phyloP scores from a whole-genome alignment of 352 stramenopile genomes.

The Phytophthora kernoviae region DNA sequence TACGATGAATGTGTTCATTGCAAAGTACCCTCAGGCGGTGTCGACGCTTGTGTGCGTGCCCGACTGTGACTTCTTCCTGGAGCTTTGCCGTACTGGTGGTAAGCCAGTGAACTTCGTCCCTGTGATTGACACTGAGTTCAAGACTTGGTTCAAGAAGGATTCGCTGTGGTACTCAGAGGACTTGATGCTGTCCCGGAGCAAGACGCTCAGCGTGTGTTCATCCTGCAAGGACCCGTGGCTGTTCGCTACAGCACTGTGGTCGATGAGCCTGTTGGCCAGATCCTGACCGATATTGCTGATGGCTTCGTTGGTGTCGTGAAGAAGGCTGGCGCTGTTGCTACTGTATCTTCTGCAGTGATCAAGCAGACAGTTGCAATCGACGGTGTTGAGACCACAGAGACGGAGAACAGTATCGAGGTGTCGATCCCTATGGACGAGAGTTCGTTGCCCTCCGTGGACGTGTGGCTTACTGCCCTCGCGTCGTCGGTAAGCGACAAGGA shows the following conservation, averaged over 20 bases:
- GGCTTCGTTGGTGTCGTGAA: conserved; percentile 62
- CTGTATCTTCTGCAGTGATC: background rate
- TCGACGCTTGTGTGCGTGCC: conserved; percentile 70
- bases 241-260: conserved; percentile 78
- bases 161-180: conserved; percentile 92
- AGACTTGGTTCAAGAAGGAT: conserved; percentile 91
- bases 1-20: conserved; percentile 51
- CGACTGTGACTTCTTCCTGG: conserved; percentile 85
- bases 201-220: conserved; percentile 82
- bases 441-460: conserved; percentile 35
- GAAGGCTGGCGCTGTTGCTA: conserved; percentile 18
- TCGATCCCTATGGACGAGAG: conserved; percentile 28
- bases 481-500: conserved; percentile 41
- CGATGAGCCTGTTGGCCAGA: conserved; percentile 81
- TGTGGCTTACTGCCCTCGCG: conserved; percentile 51
- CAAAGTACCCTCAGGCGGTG: conserved; percentile 53
- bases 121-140: conserved; percentile 80
- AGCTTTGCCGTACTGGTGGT: conserved; percentile 78
- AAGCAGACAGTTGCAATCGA: conserved; percentile 23
- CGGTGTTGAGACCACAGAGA: conserved; percentile 34
- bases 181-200: conserved; percentile 78
- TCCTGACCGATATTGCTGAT: conserved; percentile 65
- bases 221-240: conserved; percentile 83
- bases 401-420: conserved; percentile 28
- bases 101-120: conserved; percentile 91